Base-by-base conservation (phyloP, 176 grass and related monocot species). In the Hordeum vulgare region DNA sequence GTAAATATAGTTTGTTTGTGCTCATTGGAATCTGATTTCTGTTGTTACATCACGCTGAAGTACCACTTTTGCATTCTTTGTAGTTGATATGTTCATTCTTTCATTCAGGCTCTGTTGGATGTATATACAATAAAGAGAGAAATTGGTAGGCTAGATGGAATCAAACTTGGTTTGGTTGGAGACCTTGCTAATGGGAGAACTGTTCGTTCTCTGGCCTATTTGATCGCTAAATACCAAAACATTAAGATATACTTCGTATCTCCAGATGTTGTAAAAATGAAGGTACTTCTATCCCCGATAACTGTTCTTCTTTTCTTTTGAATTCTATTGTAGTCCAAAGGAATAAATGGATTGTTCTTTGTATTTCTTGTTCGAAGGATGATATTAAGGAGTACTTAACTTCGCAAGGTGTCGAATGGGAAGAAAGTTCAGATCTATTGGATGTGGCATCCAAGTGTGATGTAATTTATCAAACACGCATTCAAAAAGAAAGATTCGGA, bases 81-180 rank as follows among this genome's bases (percentile, higher is more conserved):
- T 62, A 68, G 63, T 75, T 83, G 15, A 42, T 49, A 76, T n/a
- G 69, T 89, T 74, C 37, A n/a, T 66, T 45, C 11, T 21, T 70
- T 71, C 79, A 31, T 91, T 71, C 85, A 98, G 90, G 90, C 93
- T 91, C 25, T 98, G 66, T 85, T 95, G 89, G 93, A 98, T 88
- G 91, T 98, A 28, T 95, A 93, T 51, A 91, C 96, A 40, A 95
- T 98, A 89, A 88, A 98, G 87, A 95, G 96, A 89, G 96, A 98
- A 89, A 86, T 93, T 47, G 93, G 96, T 40, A 81, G 72, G 31
- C 78, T 98, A 42, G 93, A 98, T 82, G 93, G 93, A 57, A 93
- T 91, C 77, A 93, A 92, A 86, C 68, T 95, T 89, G 96, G 86
- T 83, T 85, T 98, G 84, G 96, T 98, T 69, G 93, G 93, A 54